These are phyloP conservation scores for Aspergillus proliferans DNA, from an alignment of 2,329 filamentous ascomycete species.

Conservation along the genomic window DNA sequence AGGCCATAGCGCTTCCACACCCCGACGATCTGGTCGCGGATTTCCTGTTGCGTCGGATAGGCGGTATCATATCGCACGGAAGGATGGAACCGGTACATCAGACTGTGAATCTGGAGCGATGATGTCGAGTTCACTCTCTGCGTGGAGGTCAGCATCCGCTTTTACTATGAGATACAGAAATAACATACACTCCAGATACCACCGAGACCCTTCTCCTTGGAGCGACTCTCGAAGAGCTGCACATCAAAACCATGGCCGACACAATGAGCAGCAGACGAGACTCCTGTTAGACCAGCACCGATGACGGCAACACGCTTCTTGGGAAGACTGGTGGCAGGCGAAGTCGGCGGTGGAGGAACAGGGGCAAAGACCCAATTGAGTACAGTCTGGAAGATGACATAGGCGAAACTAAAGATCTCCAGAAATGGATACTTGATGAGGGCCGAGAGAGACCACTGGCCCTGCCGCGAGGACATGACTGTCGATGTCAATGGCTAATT, in stretches of 20 bases:
- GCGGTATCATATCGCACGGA: slow-evolving; percentile 66
- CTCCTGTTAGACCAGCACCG: slow-evolving; percentile 65
- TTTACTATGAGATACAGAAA: not conserved
- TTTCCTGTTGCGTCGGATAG: slow-evolving; percentile 73
- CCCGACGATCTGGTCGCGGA: slow-evolving; percentile 63
- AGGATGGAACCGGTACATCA: slow-evolving; percentile 86
- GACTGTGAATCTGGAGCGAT: slow-evolving; percentile 72
- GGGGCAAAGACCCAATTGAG: slow-evolving; percentile 57
- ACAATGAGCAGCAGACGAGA: slow-evolving; percentile 74
- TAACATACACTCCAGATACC: slow-evolving; percentile 70
- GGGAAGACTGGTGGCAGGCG: slow-evolving; percentile 47
- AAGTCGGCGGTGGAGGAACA: slow-evolving; percentile 53
- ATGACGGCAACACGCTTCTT: slow-evolving; percentile 61
- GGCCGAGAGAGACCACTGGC: slow-evolving; percentile 12
- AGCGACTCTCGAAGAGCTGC: slow-evolving; percentile 67
- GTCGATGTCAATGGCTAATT: not conserved
- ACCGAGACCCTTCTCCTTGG: slow-evolving; percentile 57
- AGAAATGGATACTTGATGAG: slow-evolving; percentile 25
- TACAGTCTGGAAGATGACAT: slow-evolving; percentile 24
- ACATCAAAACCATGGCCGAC: slow-evolving; percentile 82
- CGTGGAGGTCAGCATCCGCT: slow-evolving; percentile 1
- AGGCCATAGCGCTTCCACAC: slow-evolving; percentile 72
- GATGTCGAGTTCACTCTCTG: slow-evolving; percentile 76
- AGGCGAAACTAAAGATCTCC: slow-evolving; percentile 24
- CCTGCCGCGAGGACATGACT: slow-evolving; percentile 9